Conservation (phyloP, 2,329 filamentous ascomycete species). For the Botrytis tulipae region DNA sequence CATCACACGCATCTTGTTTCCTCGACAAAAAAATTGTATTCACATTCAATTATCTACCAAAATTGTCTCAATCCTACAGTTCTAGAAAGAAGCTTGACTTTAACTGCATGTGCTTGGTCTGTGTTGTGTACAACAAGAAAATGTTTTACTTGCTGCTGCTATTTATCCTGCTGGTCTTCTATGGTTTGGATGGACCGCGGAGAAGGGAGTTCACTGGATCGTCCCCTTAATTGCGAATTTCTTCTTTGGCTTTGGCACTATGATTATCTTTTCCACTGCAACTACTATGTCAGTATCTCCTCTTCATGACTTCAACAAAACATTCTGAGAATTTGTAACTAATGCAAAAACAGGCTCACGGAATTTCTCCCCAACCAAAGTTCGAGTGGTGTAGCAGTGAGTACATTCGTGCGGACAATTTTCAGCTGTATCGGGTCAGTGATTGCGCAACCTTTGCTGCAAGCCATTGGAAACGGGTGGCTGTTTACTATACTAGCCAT, state of each 20-base stretch:
- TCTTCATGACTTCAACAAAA: neutral
- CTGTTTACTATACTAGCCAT: constrained; percentile 63
- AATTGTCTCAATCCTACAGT: neutral
- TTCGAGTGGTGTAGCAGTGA: constrained; percentile 72
- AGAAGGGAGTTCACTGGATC: constrained; percentile 62
- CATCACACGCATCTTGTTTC: neutral
- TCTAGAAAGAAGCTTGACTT: neutral
- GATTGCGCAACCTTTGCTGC: constrained; percentile 68
- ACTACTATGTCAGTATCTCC: constrained; percentile 57
- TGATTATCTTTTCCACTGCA: constrained; percentile 53
- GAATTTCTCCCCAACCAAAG: constrained; percentile 75
- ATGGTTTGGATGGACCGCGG: constrained; percentile 73
- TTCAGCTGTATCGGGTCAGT: constrained; percentile 70
- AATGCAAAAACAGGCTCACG: constrained; percentile 52
- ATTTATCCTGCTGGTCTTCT: constrained; percentile 70
- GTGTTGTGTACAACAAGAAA: constrained; percentile 49
- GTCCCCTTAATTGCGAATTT: constrained; percentile 60
- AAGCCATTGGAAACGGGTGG: constrained; percentile 72
- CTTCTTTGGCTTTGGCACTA: constrained; percentile 74
- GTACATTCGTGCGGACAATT: constrained; percentile 79
- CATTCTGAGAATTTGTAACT: neutral
- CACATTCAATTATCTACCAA: neutral
- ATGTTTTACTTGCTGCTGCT: constrained; percentile 71
- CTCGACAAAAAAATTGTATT: neutral
- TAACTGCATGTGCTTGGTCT: neutral